Evolutionary conservation across 768 basidiomycete species (phyloP), one percentile per base, ranked within the genome.

Genomic region (Boletus coccyginus): DNA sequence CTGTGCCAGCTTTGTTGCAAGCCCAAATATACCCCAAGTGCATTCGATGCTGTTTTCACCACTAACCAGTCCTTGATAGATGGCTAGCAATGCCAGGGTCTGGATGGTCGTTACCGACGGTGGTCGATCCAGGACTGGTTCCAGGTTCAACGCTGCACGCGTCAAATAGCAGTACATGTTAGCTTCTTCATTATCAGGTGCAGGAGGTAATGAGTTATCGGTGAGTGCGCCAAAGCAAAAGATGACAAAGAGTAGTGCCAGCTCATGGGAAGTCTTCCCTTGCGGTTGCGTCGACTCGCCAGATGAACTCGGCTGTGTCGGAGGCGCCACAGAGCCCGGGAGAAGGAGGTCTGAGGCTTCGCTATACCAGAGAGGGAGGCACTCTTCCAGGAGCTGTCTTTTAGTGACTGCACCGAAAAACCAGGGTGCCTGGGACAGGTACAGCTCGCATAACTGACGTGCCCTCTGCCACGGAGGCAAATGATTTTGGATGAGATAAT

Each of bases 351-450:
- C 69, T 58, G 41, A 67, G 4, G 79, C 81, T 59, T 81, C 84
- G n/a, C 68, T 69, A 56, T 86, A 88, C 83, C 84, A 87, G 42
- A 81, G 61, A 16, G 86, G 86, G n/a, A 88, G 72, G 17, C 83
- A 70, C 56, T 87, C 85, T 53, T 87, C 82, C n/a, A 81, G 69
- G 10, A 88, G 70, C 58, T 91, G 88, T 16, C 74, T 75, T 43
- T 77, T 74, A 3, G 84, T 84, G 38, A 90, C 81, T 3, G 87
- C 84, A 21, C 87, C 85, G 55, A 88, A 89, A 66, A 90, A 88
- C 89, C 89, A 91, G 0, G 86, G 85, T 3, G 88, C 86, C 63
- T 87, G 84, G n/a, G 85, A 84, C 40, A 90, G 78, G 68, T 90
- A 91, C 13, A 88, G 75, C n/a, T 83, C 79, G 61, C 78, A 80